phyloP scores from a whole-genome alignment of 805 yeast species.

The Cyberlindnera sargentensis region DNA sequence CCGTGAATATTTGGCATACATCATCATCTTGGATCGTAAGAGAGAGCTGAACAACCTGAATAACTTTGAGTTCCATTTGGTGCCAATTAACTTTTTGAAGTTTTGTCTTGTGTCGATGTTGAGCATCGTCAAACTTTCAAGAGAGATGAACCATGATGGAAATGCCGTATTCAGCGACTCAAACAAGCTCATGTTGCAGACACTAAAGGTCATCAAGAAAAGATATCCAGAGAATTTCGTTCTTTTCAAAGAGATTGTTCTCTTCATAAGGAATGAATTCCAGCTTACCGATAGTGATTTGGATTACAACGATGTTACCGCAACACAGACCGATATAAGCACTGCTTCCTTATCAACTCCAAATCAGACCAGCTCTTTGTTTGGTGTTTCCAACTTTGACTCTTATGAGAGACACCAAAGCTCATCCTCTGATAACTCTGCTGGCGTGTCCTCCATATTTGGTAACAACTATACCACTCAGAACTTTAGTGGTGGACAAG shows the following conservation, averaged over 20 bases:
- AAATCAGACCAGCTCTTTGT: not conserved
- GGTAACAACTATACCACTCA: slow-evolving; percentile 4
- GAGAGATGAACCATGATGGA: slow-evolving; percentile 5
- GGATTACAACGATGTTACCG: slow-evolving; percentile 3
- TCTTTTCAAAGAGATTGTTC: slow-evolving; percentile 14
- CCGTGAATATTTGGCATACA: slow-evolving; percentile 14
- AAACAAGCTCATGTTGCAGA: slow-evolving; percentile 9
- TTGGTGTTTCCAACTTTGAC: not conserved
- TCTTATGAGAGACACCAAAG: not conserved
- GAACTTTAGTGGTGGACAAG: not conserved
- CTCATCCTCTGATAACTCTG: not conserved
- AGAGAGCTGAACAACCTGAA: slow-evolving; percentile 18
- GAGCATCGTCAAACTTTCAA: slow-evolving; percentile 9
- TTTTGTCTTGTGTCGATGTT: slow-evolving; percentile 17
- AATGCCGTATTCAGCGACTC: slow-evolving; percentile 11
- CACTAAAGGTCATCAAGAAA: slow-evolving; percentile 13
- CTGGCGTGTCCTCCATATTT: slow-evolving; percentile 6
- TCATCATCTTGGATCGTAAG: slow-evolving; percentile 13
- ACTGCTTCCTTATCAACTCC: not conserved
- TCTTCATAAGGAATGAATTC: slow-evolving; percentile 5
- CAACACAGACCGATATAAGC: not conserved
- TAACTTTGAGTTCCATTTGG: slow-evolving; percentile 23
- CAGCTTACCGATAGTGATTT: slow-evolving; percentile 4
- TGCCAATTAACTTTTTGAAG: slow-evolving; percentile 23
- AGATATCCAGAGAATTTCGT: slow-evolving; percentile 24